Base-by-base conservation (phyloP, 805 yeast species). In the Schizosaccharomyces cryophilus region DNA sequence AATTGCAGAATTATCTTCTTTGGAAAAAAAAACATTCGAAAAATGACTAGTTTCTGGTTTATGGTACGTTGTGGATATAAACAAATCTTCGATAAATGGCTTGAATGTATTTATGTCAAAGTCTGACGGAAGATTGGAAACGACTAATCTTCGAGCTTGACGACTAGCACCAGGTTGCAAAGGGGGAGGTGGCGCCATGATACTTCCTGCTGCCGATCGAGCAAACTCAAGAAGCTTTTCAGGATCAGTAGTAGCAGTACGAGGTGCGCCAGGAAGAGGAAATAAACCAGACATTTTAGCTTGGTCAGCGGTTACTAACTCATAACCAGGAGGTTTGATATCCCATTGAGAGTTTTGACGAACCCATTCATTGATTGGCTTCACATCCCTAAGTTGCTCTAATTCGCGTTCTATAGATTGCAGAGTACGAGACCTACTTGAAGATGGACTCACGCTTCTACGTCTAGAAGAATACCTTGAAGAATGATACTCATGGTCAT, bases 251-350 rank as follows among this genome's bases (percentile, higher is more conserved):
- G 51, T 64, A 47, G 61, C 60, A 51, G 51, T 62, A 19, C 64
- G 66, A 0, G 81, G 81, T 64, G 75, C 76, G 3, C 88, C 88
- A 0, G 93, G 90, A 19, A 79, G 73, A 1, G 89, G 87, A 66
- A 87, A 87, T 1, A 85, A 69, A 0, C 95, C 95, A 1, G 87
- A 78, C 19, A 84, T 72, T 66, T 87, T 87, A 5, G 93, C 95
- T 63, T 83, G 74, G 63, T 82, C 85, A 0, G 93, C 84, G 1
- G 85, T 77, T 1, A 84, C 81, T 5, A 78, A 77, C 66, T 85
- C 93, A 68, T 84, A 84, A 0, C 87, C 90, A 63, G 75, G 74
- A 0, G 95, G 88, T 42, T 77, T 75, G 29, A 78, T 72, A 60
- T 86, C 93, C 95, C 95, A 87, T 59, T 74, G 71, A 0, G 86